A percentile compares a stretch with the other conserved stretches of the same genome.
Evolutionary conservation across 1,139 yeast genomes (phyloP).

Genomic region (Sugiyamaella pinicola): DNA sequence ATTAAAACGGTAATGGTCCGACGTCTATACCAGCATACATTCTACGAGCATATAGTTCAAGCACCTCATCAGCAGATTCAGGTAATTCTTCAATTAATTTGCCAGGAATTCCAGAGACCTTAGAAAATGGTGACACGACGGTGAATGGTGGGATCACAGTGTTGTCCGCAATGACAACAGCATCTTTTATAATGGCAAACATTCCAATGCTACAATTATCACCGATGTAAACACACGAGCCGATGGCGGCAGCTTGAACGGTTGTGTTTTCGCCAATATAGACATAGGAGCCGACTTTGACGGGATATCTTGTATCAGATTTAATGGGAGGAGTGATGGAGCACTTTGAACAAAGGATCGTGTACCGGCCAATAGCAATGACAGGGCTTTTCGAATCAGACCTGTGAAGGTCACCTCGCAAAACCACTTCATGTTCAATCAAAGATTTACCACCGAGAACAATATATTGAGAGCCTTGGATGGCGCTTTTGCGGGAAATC

Average conservation of each 20-base stretch:
- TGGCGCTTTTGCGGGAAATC: conserved; percentile 53
- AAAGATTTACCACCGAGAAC: conserved; percentile 51
- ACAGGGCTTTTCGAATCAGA: conserved; percentile 43
- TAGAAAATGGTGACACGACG: conserved; percentile 63
- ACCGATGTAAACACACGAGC: conserved; percentile 57
- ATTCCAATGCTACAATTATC: conserved; percentile 58
- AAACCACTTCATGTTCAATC: conserved; percentile 43
- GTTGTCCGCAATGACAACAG: conserved; percentile 55
- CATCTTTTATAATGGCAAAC: conserved; percentile 60
- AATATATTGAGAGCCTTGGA: conserved; percentile 50
- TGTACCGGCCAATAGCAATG: conserved; percentile 57
- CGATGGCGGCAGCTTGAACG: conserved; percentile 48
- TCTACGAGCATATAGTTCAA: conserved; percentile 41
- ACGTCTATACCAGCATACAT: conserved; percentile 38
- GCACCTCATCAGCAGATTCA: conserved; percentile 42
- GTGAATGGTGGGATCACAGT: conserved; percentile 56
- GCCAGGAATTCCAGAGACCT: conserved; percentile 46
- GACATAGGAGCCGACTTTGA: conserved; percentile 61
- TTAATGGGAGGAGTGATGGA: conserved; percentile 33
- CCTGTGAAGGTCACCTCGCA: conserved; percentile 49
- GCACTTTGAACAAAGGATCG: conserved; percentile 39
- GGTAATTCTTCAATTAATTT: conserved; percentile 38
- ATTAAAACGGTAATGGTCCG: conserved; percentile 13
- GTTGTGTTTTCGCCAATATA: conserved; percentile 51
- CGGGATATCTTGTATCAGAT: conserved; percentile 38